phyloP scores from a whole-genome alignment of 306 rosid genomes.

The Dryas drummondii region DNA sequence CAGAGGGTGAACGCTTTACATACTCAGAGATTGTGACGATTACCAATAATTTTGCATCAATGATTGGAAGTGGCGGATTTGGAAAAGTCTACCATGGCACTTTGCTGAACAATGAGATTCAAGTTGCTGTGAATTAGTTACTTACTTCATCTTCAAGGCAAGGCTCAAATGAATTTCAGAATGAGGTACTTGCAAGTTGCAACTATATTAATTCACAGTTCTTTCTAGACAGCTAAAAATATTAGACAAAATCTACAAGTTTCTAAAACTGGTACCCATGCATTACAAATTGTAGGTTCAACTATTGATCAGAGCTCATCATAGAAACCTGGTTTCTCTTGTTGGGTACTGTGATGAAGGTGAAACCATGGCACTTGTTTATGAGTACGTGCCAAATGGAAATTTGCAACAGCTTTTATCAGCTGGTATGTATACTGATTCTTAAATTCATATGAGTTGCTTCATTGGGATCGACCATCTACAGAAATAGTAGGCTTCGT shows the following conservation, averaged over 20 bases:
- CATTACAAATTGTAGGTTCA: background rate
- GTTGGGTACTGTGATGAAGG: conserved; percentile 15
- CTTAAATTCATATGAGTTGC: too few relatives aligned
- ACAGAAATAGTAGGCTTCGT: too few relatives aligned
- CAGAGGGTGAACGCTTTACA: background rate
- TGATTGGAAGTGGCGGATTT: conserved; percentile 49
- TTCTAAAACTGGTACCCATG: too few relatives aligned
- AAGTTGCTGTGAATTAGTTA: conserved; percentile 38
- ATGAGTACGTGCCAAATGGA: conserved; percentile 27
- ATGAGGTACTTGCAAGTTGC: conserved; percentile 18
- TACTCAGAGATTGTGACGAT: conserved; percentile 1
- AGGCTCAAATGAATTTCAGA: conserved; percentile 33
- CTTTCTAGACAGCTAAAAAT: too few relatives aligned
- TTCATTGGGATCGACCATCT: too few relatives aligned
- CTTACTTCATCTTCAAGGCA: conserved; percentile 32
- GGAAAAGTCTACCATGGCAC: conserved; percentile 40
- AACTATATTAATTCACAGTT: too few relatives aligned
- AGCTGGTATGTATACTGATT: background rate
- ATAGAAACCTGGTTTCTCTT: background rate
- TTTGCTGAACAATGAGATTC: background rate
- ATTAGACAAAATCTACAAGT: too few relatives aligned
- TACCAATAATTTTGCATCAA: conserved; percentile 18
- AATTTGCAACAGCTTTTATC: conserved; percentile 18
- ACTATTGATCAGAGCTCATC: conserved; percentile 20
- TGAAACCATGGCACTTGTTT: conserved; percentile 17